These are phyloP conservation scores for Escallonia rubra DNA, from an alignment of 129 eudicot species.

Conservation along the genomic window DNA sequence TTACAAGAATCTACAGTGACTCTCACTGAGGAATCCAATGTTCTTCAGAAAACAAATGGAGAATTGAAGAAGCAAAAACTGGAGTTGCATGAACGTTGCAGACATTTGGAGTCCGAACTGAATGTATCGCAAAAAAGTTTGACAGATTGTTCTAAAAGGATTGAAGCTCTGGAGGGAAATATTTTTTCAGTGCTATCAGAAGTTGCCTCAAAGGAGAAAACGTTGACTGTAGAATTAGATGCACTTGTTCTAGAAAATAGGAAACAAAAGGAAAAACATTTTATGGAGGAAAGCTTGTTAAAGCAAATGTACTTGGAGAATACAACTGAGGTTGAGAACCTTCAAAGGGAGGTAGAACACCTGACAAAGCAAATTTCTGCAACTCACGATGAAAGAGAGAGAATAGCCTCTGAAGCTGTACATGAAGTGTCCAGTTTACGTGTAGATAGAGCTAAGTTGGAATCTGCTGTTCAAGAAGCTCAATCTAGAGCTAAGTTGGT, in stretches of 20 bases:
- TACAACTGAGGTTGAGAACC: conserved; percentile 42
- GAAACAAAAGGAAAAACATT: conserved; percentile 42
- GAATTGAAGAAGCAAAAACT: conserved; percentile 41
- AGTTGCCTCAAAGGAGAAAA: conserved; percentile 44
- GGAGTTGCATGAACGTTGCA: conserved; percentile 31
- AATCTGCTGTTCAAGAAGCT: conserved; percentile 38
- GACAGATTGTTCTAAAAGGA: conserved; percentile 30
- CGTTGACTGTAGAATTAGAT: conserved; percentile 50
- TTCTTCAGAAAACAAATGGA: conserved; percentile 42
- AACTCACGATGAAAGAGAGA: conserved; percentile 41
- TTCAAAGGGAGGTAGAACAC: conserved; percentile 43
- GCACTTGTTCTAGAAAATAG: conserved; percentile 54
- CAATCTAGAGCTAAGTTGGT: conserved; percentile 22
- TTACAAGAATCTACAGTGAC: conserved; percentile 44
- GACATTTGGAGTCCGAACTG: conserved; percentile 40
- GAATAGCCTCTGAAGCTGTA: conserved; percentile 28
- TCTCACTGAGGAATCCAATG: conserved; percentile 34
- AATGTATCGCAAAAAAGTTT: conserved; percentile 29
- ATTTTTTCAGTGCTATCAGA: conserved; percentile 40
- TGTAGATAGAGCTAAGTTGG: conserved; percentile 37
- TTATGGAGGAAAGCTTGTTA: conserved; percentile 41
- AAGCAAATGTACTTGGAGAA: conserved; percentile 54
- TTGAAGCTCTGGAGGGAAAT: conserved; percentile 42
- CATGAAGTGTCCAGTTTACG: conserved; percentile 25
- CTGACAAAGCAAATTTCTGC: conserved; percentile 39